Evolutionary conservation across 106 monocot genomes (phyloP), one percentile per base, ranked within the genome.

Genomic region (Acorus calamus): DNA sequence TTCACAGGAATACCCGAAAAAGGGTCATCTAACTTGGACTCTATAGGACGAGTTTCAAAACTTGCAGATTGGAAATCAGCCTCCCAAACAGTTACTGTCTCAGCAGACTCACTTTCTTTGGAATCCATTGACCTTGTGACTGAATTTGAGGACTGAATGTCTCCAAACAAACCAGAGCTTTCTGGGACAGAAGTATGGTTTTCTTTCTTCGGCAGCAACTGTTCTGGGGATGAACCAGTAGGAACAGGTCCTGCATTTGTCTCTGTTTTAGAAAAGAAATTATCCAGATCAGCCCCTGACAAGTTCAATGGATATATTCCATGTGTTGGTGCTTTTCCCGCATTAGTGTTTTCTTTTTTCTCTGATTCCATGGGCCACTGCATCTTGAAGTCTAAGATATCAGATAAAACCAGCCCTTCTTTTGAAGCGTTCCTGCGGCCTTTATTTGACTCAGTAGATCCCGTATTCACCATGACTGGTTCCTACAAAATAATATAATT

Each of bases 261-360:
- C 41, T 72, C 77, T 70, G 60, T 52, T 53, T 75, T 77, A 77
- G 83, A 71, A 59, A 90, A 83, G 61, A 79, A 83, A 13, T 61
- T 79, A 68, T 84, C 94, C 10, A 94, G 61, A 70, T 89, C 76
- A 70, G 73, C 50, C n/a, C 74, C 89, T 58, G 86, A 79, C 50
- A 86, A 63, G 61, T 79, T 81, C 52, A 89, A 41, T 47, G 52
- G 44, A 75, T 80, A 54, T 47, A 46, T 51, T 67, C 66, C 66
- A 41, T 65, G 63, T 52, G 67, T 43, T 12, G 72, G 55, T 7
- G 42, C 65, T 45, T 67, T 49, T 12, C 4, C 72, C 44, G 46
- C 55, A 14, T 56, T 63, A 56, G 10, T 53, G 46, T 44, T 72
- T 55, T 69, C 69, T 62, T 10, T 56, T 43, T 63, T 60, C 59